Percentiles rank a stretch among this genome's conserved stretches.
These are phyloP conservation scores for Cairneyella variabilis DNA, from an alignment of 495 filamentous ascomycete species.

Conservation along the genomic window DNA sequence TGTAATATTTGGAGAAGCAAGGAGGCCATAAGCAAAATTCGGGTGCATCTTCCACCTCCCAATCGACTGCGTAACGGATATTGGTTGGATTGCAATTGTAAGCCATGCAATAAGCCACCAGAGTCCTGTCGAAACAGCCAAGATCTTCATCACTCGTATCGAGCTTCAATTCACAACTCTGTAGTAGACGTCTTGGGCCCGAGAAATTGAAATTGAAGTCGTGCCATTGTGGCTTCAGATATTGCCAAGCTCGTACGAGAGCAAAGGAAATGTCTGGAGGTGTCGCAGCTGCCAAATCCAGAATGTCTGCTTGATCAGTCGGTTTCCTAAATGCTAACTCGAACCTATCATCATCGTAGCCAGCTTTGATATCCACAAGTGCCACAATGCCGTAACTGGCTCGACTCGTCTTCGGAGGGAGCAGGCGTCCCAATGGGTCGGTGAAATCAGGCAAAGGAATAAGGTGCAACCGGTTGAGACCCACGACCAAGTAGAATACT, in stretches of 20 bases:
- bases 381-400: slow-evolving; percentile 68
- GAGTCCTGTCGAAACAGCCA: slow-evolving; percentile 73
- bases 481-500: slow-evolving; percentile 82
- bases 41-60: slow-evolving; percentile 73
- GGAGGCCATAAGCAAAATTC: slow-evolving; percentile 78
- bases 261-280: slow-evolving; percentile 73
- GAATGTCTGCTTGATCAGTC: slow-evolving; percentile 53
- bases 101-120: slow-evolving; percentile 81
- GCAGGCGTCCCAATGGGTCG: slow-evolving; percentile 47
- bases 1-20: slow-evolving; percentile 59
- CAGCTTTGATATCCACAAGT: slow-evolving; percentile 62
- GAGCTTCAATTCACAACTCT: slow-evolving; percentile 31
- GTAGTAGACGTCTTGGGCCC: slow-evolving; percentile 38
- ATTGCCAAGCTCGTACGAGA: slow-evolving; percentile 69
- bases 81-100: slow-evolving; percentile 68
- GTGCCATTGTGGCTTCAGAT: slow-evolving; percentile 81
- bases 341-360: slow-evolving; percentile 77
- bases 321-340: slow-evolving; percentile 78
- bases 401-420: slow-evolving; percentile 40
- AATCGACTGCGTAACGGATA: slow-evolving; percentile 72
- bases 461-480: slow-evolving; percentile 76
- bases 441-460: slow-evolving; percentile 63
- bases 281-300: slow-evolving; percentile 76
- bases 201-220: slow-evolving; percentile 59
- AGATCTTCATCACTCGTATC: slow-evolving; percentile 73